phyloP scores from a whole-genome alignment of 768 basidiomycete genomes.

The Pisolithus marmoratus region DNA sequence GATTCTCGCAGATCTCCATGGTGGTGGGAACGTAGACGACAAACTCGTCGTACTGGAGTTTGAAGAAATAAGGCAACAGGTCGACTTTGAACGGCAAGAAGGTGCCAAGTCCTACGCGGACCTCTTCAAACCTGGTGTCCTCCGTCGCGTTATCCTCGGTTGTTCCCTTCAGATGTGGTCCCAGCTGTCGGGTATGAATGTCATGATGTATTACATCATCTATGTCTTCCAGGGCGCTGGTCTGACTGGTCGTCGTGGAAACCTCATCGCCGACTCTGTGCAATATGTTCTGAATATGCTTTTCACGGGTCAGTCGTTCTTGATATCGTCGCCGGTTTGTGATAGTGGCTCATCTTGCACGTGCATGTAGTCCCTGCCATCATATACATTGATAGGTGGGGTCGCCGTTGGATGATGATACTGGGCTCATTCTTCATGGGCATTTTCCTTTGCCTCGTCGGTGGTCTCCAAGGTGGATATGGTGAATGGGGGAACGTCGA shows the following conservation, averaged over 20 bases:
- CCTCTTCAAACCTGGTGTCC: slow-evolving; percentile 57
- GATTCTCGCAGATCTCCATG: slow-evolving; percentile 73
- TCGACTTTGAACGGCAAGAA: slow-evolving; percentile 56
- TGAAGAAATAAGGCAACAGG: slow-evolving; percentile 55
- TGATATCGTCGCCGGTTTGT: not conserved
- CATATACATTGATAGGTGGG: slow-evolving; percentile 72
- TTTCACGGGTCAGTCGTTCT: slow-evolving; percentile 18
- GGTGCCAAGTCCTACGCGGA: slow-evolving; percentile 69
- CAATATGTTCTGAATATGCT: slow-evolving; percentile 43
- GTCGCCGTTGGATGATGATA: slow-evolving; percentile 71
- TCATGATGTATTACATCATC: slow-evolving; percentile 63
- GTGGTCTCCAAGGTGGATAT: slow-evolving; percentile 63
- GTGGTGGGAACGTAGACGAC: slow-evolving; percentile 45
- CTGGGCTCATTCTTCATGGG: slow-evolving; percentile 64
- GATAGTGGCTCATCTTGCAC: not conserved
- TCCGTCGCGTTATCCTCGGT: slow-evolving; percentile 68
- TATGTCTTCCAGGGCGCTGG: slow-evolving; percentile 78
- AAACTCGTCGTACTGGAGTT: slow-evolving; percentile 66
- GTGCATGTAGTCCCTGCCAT: slow-evolving; percentile 35
- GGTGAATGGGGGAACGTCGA: slow-evolving; percentile 56
- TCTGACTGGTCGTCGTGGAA: slow-evolving; percentile 65
- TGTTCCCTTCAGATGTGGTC: slow-evolving; percentile 76
- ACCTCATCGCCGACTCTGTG: slow-evolving; percentile 70
- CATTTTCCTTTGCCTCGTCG: slow-evolving; percentile 73
- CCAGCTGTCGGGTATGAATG: slow-evolving; percentile 72